Conservation (phyloP, 164 flowering plant species). For the Aristolochia californica region DNA sequence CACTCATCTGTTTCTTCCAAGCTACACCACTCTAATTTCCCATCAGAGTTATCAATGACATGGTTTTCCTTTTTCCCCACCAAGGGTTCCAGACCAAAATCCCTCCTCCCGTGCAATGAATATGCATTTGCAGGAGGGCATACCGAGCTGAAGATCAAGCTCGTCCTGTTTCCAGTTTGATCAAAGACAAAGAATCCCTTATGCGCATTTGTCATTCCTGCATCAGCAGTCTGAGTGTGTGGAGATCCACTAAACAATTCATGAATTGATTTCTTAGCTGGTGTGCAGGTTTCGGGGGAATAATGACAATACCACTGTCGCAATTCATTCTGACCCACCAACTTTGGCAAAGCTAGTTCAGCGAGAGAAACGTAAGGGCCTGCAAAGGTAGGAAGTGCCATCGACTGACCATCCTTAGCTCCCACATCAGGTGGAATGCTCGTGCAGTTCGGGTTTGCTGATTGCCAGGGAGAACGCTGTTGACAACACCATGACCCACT, state of each 20-base stretch:
- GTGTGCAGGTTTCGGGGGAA: constrained; percentile 28
- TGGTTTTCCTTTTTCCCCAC: constrained; percentile 7
- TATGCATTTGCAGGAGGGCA: not conserved
- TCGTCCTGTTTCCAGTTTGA: constrained; percentile 62
- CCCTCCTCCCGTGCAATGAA: constrained; percentile 14
- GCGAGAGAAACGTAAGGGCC: constrained; percentile 18
- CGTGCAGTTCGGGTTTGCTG: constrained; percentile 24
- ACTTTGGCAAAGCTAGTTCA: constrained; percentile 12
- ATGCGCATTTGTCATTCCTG: constrained; percentile 14
- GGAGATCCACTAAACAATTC: constrained; percentile 16
- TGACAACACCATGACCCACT: constrained; percentile 31
- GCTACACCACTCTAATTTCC: constrained; percentile 4
- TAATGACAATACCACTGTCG: constrained; percentile 40
- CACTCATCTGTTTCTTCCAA: constrained; percentile 13
- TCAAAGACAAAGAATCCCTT: constrained; percentile 71
- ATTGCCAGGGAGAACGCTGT: constrained; percentile 30
- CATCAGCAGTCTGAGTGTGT: constrained; percentile 9
- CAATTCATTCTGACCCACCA: constrained; percentile 22
- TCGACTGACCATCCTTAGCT: constrained; percentile 9
- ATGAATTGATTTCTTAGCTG: constrained; percentile 13
- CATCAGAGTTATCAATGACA: constrained; percentile 6
- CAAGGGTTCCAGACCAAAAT: constrained; percentile 11
- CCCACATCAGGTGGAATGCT: constrained; percentile 16
- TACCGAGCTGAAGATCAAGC: constrained; percentile 46
- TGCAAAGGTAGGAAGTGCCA: constrained; percentile 7